Base-by-base conservation (phyloP, 2,329 filamentous ascomycete genomes). In the Nothomitra cinnamomea region DNA sequence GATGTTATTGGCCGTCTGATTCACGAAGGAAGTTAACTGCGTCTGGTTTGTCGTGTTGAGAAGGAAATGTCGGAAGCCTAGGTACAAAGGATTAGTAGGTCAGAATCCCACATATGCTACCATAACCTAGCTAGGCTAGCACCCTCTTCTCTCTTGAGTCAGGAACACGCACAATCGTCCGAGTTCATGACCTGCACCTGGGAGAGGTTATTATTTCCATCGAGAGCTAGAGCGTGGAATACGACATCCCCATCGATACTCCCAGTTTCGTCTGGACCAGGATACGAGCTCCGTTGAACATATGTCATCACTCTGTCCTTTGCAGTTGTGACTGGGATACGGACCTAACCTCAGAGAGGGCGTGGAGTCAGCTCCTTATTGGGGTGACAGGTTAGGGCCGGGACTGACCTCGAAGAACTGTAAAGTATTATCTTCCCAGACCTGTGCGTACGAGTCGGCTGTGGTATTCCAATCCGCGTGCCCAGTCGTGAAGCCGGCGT, bases 361-460 rank as follows among this genome's bases (percentile, higher is more conserved):
- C n/a, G n/a, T n/a, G n/a, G n/a, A n/a, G n/a, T n/a, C n/a, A n/a
- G n/a, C n/a, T n/a, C n/a, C n/a, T n/a, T n/a, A n/a, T n/a, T n/a
- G n/a, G n/a, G n/a, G n/a, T n/a, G n/a, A n/a, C n/a, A n/a, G n/a
- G n/a, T n/a, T n/a, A n/a, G n/a, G n/a, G 54, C 52, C 13, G 19
- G n/a, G 22, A 22, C 61, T 65, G 36, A 72, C 63, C 56, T 75
- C 61, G 63, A 84, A 83, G 63, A 83, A 77, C 0, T 62, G 55
- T 0, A 83, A 68, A 0, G 78, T 79, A 2, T 72, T 64, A 53
- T 82, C 76, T 63, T 83, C 79, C 79, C 78, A 83, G 1, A 80
- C 63, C 57, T 75, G 64, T 0, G 80, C 78, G 41, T 78, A 74
- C n/a, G 61, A 57, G 2, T 68, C 66, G 1, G 78, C 75, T 1